Conservation (phyloP, 306 rosid species). For the Inga oerstediana region DNA sequence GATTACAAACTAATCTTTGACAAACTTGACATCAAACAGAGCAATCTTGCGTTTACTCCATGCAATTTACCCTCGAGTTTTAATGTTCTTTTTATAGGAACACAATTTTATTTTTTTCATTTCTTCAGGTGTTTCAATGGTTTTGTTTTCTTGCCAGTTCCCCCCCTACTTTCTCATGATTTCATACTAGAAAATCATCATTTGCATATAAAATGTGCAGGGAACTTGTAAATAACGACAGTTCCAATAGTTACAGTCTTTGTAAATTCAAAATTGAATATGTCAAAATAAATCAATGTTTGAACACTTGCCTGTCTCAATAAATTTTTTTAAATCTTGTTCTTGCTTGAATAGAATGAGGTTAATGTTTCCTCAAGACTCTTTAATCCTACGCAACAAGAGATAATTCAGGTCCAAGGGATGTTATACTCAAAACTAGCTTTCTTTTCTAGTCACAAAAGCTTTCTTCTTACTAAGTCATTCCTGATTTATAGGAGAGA, state of each 20-base stretch:
- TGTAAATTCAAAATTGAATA: conserved; percentile 27
- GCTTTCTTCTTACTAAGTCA: neutral
- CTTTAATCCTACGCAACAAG: neutral
- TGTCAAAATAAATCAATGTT: conserved; percentile 1
- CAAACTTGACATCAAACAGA: conserved; percentile 18
- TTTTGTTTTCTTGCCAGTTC: neutral
- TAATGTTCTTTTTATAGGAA: conserved; percentile 2
- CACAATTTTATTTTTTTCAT: conserved; percentile 5
- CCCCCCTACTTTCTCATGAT: neutral
- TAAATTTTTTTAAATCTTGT: neutral
- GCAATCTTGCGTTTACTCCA: neutral
- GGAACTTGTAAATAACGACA: conserved; percentile 35
- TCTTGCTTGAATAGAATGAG: neutral
- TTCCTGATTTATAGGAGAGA: no score
- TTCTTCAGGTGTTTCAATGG: neutral
- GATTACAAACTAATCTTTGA: conserved; percentile 24
- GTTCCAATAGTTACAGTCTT: neutral
- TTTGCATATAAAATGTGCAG: conserved; percentile 12
- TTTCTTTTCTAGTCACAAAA: neutral
- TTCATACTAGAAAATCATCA: no score
- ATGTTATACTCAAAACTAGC: neutral
- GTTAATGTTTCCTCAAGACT: neutral
- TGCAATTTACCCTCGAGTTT: neutral
- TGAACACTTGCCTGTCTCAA: neutral
- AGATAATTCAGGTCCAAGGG: neutral